Percentiles rank a stretch among this genome's conserved stretches.
These are phyloP conservation scores for cucumber (Cucumis sativus) DNA, from an alignment of 306 rosid genomes.

Conservation along the genomic window Cucumber_9930_V3 NC_026660.2:29814501-29815000, in stretches of 20 bases:
- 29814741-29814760: slow-evolving; percentile 46
- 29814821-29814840: slow-evolving; percentile 13
- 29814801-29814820: slow-evolving; percentile 25
- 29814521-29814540: slow-evolving; percentile 14
- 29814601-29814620: slow-evolving; percentile 47
- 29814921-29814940: not conserved
- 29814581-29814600: slow-evolving; percentile 41
- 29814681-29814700: slow-evolving; percentile 25
- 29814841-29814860: slow-evolving; percentile 19
- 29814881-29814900: not conserved
- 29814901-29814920: slow-evolving; percentile 4
- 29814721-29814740: slow-evolving; percentile 20
- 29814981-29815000: not conserved
- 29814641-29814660: slow-evolving; percentile 17
- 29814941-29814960: not conserved
- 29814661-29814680: slow-evolving; percentile 22
- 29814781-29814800: slow-evolving; percentile 10
- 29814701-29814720: slow-evolving; percentile 29
- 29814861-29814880: slow-evolving; percentile 10
- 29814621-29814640: slow-evolving; percentile 28
- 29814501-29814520: slow-evolving; percentile 6
- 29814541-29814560: slow-evolving; percentile 26
- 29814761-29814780: slow-evolving; percentile 32
- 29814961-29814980: not conserved
- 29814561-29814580: slow-evolving; percentile 40